A percentile compares a stretch with the other conserved stretches of the same genome.
Evolutionary conservation across 768 basidiomycete species (phyloP).

Genomic region (Pulveroboletus frians): DNA sequence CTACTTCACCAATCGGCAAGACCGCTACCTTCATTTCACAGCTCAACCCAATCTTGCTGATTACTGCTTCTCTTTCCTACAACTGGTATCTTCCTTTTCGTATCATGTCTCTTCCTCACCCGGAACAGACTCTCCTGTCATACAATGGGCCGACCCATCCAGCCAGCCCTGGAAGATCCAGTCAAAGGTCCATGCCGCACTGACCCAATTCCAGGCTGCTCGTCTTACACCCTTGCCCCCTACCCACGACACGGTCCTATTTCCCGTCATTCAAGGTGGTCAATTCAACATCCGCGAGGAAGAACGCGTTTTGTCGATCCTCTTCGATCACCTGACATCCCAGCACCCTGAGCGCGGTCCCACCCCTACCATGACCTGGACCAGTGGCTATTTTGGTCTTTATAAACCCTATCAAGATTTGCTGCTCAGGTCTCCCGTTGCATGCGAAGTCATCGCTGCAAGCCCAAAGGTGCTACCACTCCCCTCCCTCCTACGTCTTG

Average conservation of each 20-base stretch:
- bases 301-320: conserved; percentile 52
- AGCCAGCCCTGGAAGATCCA: conserved; percentile 70
- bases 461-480: conserved; percentile 65
- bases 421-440: conserved; percentile 53
- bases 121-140: conserved; percentile 41
- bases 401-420: conserved; percentile 74
- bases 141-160: conserved; percentile 63
- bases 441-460: conserved; percentile 75
- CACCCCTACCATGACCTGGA: conserved; percentile 67
- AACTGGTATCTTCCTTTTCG: conserved; percentile 64
- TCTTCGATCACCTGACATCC: conserved; percentile 50
- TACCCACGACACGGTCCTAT: conserved; percentile 46
- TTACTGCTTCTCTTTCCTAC: conserved; percentile 80
- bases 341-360: conserved; percentile 1
- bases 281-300: conserved; percentile 86
- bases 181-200: conserved; percentile 47
- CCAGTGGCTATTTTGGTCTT: conserved; percentile 93
- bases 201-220: conserved; percentile 56
- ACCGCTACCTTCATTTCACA: conserved; percentile 81
- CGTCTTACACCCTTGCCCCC: conserved; percentile 15
- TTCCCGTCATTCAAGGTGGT: conserved; percentile 86
- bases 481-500: neutral
- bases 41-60: conserved; percentile 60
- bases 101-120: conserved; percentile 40
- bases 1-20: conserved; percentile 93